Evolutionary conservation across 2,329 filamentous ascomycete genomes (phyloP).

Genomic region (Clathrospora elynae): DNA sequence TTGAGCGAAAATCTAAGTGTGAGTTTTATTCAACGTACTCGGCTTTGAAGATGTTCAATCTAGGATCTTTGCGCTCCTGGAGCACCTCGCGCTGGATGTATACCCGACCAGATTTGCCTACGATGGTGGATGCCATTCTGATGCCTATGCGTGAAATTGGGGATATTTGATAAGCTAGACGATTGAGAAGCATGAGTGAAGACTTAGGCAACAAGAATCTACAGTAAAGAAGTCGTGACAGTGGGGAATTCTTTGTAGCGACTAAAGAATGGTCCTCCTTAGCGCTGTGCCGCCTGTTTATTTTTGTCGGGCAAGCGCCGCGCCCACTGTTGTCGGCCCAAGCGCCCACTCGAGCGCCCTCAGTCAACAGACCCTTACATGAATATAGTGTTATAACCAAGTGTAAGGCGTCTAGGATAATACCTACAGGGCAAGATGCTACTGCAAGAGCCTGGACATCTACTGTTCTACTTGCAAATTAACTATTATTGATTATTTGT

Average conservation of each 20-base stretch:
- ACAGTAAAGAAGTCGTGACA: not conserved
- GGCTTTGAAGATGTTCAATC: constrained; percentile 44
- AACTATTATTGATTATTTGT: no score
- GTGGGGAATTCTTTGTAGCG: not conserved
- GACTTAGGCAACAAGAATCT: not conserved
- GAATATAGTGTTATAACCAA: no score
- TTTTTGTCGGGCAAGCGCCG: not conserved
- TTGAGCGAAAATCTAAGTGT: constrained; percentile 7
- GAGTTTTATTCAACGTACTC: constrained; percentile 35
- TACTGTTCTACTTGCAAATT: no score
- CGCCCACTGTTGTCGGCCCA: not conserved
- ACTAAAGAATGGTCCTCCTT: constrained; percentile 1
- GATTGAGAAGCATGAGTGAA: constrained; percentile 23
- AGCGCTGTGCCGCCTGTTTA: not conserved
- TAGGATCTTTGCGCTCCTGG: constrained; percentile 31
- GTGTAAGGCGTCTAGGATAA: no score
- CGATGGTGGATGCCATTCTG: constrained; percentile 44
- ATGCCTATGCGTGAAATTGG: constrained; percentile 27
- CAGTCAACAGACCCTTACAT: no score
- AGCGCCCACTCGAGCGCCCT: not conserved
- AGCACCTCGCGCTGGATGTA: constrained; percentile 44
- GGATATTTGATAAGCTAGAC: constrained; percentile 18
- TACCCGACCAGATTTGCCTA: constrained; percentile 46
- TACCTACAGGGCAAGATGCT: no score
- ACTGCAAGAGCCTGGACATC: no score